phyloP scores from a whole-genome alignment of 1,139 yeast genomes.

The Hanseniaspora uvarum region DNA sequence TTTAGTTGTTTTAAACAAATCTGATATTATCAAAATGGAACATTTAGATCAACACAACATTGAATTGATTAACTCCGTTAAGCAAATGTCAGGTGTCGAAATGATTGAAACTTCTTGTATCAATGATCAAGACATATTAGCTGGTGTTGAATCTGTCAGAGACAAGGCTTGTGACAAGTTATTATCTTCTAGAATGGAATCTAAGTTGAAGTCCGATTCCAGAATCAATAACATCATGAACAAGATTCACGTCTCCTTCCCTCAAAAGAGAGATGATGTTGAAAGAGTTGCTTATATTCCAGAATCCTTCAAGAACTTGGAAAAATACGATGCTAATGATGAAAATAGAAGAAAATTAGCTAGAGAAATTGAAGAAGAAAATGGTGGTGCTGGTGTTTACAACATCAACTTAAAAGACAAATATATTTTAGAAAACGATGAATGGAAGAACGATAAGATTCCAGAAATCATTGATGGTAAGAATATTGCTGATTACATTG shows the following conservation, averaged over 20 bases:
- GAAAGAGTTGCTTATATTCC: slow-evolving; percentile 76
- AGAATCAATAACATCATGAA: slow-evolving; percentile 82
- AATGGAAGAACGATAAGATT: slow-evolving; percentile 95
- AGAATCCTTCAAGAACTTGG: slow-evolving; percentile 48
- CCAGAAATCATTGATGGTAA: slow-evolving; percentile 94
- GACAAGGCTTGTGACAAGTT: slow-evolving; percentile 95
- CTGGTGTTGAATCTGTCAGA: slow-evolving; percentile 74
- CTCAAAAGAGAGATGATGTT: slow-evolving; percentile 77
- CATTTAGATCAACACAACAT: slow-evolving; percentile 73
- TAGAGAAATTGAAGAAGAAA: slow-evolving; percentile 80
- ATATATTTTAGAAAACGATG: slow-evolving; percentile 84
- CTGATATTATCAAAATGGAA: slow-evolving; percentile 77
- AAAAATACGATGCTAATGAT: slow-evolving; percentile 66
- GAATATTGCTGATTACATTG: slow-evolving; percentile 94
- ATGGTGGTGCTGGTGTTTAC: slow-evolving; percentile 98
- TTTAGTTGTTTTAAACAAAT: slow-evolving; percentile 87
- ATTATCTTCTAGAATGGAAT: slow-evolving; percentile 90
- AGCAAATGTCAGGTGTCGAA: slow-evolving; percentile 69
- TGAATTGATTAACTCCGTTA: slow-evolving; percentile 54
- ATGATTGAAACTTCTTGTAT: slow-evolving; percentile 87
- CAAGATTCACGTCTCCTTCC: slow-evolving; percentile 89
- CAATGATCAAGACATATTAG: slow-evolving; percentile 66
- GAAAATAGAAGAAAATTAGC: slow-evolving; percentile 76
- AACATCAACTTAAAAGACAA: slow-evolving; percentile 87
- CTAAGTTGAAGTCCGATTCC: slow-evolving; percentile 86